phyloP scores from a whole-genome alignment of 2,329 filamentous ascomycete genomes.

The Sclerotinia glacialis region DNA sequence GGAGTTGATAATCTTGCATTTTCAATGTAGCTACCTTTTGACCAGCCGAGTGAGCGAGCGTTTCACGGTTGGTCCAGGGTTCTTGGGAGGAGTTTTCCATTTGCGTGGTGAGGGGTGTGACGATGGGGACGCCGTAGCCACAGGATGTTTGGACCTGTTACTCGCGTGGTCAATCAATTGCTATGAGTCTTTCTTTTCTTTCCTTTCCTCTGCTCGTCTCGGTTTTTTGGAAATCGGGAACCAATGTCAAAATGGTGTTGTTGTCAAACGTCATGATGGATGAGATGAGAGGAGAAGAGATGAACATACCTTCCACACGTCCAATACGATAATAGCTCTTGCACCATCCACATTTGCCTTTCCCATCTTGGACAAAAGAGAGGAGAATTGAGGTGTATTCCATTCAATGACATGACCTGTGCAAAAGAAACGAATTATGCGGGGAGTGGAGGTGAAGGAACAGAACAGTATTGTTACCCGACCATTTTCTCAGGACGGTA shows the following conservation, averaged over 20 bases:
- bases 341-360: conserved; percentile 47
- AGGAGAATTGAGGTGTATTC: conserved; percentile 50
- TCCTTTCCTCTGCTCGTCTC: neutral
- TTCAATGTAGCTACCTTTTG: neutral
- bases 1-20: neutral
- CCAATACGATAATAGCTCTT: conserved; percentile 58
- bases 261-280: no score
- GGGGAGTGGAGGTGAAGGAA: conserved; percentile 57
- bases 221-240: neutral
- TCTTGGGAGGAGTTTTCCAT: neutral
- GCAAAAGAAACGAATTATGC: conserved; percentile 65
- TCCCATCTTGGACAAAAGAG: conserved; percentile 47
- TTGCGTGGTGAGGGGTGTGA: neutral
- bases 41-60: neutral
- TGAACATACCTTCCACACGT: conserved; percentile 48
- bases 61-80: conserved; percentile 14
- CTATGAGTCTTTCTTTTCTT: neutral
- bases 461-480: conserved; percentile 73
- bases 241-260: no score
- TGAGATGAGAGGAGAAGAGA: no score
- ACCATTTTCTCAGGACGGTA: conserved; percentile 65
- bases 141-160: conserved; percentile 62
- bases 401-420: conserved; percentile 58
- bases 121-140: conserved; percentile 58
- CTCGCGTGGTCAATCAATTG: no score